phyloP scores from a whole-genome alignment of 352 stramenopile genomes.

The Pythium insidiosum region DNA sequence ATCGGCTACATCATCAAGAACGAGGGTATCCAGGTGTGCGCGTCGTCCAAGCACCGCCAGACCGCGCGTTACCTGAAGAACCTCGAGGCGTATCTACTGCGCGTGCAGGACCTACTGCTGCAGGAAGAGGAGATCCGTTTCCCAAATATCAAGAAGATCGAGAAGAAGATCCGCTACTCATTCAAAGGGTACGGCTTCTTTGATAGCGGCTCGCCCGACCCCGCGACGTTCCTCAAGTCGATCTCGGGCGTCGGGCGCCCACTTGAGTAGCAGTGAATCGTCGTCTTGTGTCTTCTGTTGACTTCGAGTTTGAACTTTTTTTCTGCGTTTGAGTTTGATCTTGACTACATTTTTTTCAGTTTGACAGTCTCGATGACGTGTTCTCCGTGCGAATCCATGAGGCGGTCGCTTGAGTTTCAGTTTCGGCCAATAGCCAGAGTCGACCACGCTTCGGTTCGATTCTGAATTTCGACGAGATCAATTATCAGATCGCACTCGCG shows the following conservation, averaged over 20 bases:
- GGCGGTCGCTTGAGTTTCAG: neutral
- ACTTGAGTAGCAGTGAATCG: conserved; percentile 4
- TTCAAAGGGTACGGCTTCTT: conserved; percentile 84
- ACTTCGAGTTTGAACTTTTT: too few species aligned
- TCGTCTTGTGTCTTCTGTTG: neutral
- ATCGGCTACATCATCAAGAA: conserved; percentile 98
- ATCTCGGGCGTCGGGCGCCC: conserved; percentile 13
- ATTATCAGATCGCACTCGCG: too few species aligned
- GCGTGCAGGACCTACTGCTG: conserved; percentile 70
- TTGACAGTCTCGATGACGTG: too few species aligned
- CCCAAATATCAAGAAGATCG: conserved; percentile 49
- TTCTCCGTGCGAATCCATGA: neutral
- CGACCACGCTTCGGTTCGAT: neutral
- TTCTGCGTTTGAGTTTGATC: neutral
- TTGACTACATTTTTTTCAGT: too few species aligned
- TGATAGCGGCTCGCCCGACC: conserved; percentile 16
- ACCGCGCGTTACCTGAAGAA: conserved; percentile 81
- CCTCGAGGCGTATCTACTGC: conserved; percentile 68
- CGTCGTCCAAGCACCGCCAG: conserved; percentile 73
- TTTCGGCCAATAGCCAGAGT: neutral
- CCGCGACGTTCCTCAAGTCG: conserved; percentile 10
- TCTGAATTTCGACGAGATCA: too few species aligned
- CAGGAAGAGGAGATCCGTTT: conserved; percentile 75
- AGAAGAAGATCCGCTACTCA: conserved; percentile 28
- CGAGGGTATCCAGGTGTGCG: conserved; percentile 86